Evolutionary conservation across 2,329 filamentous ascomycete genomes (phyloP).

Genomic region (Plectosphaerella sp.): DNA sequence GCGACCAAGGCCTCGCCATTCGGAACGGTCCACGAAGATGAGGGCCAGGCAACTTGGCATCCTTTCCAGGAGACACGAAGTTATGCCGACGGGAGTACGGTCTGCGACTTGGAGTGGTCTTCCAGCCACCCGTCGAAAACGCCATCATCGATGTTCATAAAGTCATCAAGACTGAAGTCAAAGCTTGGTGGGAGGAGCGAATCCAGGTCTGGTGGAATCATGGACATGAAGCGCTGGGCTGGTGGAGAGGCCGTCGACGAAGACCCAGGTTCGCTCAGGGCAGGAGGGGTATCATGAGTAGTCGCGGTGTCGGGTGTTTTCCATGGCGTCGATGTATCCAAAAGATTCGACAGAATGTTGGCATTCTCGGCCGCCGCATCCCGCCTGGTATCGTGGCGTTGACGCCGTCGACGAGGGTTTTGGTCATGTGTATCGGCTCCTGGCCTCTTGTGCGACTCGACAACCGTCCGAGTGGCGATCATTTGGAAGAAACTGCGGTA

Average conservation of each 20-base stretch:
- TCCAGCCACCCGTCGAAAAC: constrained; percentile 9
- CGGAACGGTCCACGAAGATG: constrained; percentile 9
- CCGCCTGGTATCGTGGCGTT: neutral
- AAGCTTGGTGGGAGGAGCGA: neutral
- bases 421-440: neutral
- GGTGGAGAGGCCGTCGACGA: neutral
- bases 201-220: neutral
- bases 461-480: neutral
- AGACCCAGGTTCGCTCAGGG: neutral
- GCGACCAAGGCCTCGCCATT: constrained; percentile 9
- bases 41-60: neutral
- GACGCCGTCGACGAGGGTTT: neutral
- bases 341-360: neutral
- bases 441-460: neutral
- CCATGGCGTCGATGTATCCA: neutral
- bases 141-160: neutral
- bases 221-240: neutral
- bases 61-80: neutral
- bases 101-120: constrained; percentile 7
- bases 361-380: neutral
- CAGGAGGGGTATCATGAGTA: neutral
- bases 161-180: neutral
- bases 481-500: constrained; percentile 15
- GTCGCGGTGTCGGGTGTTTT: neutral
- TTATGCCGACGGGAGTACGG: constrained; percentile 7